Percentiles rank a stretch among this genome's conserved stretches.
Conservation (phyloP, 1,284 basidiomycete genomes). For the Amylostereum chailletii region DNA sequence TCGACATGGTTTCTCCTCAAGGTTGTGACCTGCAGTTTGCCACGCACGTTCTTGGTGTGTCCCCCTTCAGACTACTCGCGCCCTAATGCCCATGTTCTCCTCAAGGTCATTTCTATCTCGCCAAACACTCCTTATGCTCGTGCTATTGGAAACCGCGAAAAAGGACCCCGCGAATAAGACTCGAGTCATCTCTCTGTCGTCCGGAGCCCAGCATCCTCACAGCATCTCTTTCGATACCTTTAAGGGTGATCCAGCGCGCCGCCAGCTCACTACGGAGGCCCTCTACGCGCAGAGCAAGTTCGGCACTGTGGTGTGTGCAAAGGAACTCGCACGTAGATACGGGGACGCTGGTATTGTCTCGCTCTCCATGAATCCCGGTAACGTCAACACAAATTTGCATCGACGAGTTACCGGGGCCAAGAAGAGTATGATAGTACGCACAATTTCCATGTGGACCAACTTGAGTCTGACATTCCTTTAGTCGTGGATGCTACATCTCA, state of each 20-base stretch:
- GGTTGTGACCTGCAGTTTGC: constrained; percentile 36
- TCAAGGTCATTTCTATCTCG: constrained; percentile 23
- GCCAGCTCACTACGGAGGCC: background rate
- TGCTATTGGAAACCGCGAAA: constrained; percentile 17
- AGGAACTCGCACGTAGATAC: constrained; percentile 20
- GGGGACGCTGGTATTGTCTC: constrained; percentile 21
- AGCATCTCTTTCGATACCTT: constrained; percentile 12
- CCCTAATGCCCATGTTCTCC: background rate
- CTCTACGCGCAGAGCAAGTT: background rate
- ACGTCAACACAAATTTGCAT: constrained; percentile 17
- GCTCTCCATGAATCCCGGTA: constrained; percentile 20
- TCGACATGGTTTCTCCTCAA: constrained; percentile 24
- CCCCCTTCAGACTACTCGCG: background rate
- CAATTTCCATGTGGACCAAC: constrained; percentile 5
- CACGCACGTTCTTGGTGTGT: constrained; percentile 25
- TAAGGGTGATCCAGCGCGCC: constrained; percentile 4
- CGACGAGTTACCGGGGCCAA: constrained; percentile 8
- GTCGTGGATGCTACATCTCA: background rate
- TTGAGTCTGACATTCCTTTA: background rate
- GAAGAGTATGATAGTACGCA: constrained; percentile 11
- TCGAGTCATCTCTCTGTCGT: constrained; percentile 26
- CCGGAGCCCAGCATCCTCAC: constrained; percentile 16
- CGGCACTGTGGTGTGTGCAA: constrained; percentile 22
- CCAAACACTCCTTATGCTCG: constrained; percentile 24
- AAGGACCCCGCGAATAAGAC: constrained; percentile 15